Evolutionary conservation across 1,284 basidiomycete species (phyloP).

Genomic region (Naganishia cerealis): DNA sequence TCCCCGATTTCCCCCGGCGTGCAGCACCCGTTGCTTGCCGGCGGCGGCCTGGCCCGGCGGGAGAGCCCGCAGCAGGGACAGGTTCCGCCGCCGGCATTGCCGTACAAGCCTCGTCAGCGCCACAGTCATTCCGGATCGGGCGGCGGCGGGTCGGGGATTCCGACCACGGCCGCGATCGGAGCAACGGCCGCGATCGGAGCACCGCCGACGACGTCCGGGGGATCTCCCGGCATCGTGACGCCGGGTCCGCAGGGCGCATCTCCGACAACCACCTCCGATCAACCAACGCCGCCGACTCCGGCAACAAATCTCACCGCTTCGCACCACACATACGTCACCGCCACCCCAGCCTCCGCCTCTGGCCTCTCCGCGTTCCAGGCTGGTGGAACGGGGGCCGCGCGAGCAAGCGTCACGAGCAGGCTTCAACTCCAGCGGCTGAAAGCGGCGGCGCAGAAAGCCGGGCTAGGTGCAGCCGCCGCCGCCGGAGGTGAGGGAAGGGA

Average conservation of each 20-base stretch:
- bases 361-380: not conserved
- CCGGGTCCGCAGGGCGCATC: too few relatives aligned
- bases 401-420: constrained; percentile 42
- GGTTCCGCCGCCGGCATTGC: constrained; percentile 28
- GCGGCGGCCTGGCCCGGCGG: constrained; percentile 9
- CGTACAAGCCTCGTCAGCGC: constrained; percentile 49
- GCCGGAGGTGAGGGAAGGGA: not conserved
- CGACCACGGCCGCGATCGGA: constrained; percentile 3
- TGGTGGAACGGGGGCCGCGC: constrained; percentile 1
- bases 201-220: too few relatives aligned
- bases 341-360: not conserved
- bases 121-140: constrained; percentile 19
- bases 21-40: constrained; percentile 17
- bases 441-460: constrained; percentile 71
- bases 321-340: constrained; percentile 25
- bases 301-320: constrained; percentile 20
- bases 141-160: not conserved
- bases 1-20: constrained; percentile 2
- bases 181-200: too few relatives aligned
- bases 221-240: too few relatives aligned
- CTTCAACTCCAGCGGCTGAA: constrained; percentile 77
- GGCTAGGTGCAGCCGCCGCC: constrained; percentile 55
- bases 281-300: constrained; percentile 6
- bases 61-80: constrained; percentile 11
- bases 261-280: not conserved